These are phyloP conservation scores for Coniochaeta ligniaria DNA, from an alignment of 2,329 filamentous ascomycete species.

Conservation along the genomic window DNA sequence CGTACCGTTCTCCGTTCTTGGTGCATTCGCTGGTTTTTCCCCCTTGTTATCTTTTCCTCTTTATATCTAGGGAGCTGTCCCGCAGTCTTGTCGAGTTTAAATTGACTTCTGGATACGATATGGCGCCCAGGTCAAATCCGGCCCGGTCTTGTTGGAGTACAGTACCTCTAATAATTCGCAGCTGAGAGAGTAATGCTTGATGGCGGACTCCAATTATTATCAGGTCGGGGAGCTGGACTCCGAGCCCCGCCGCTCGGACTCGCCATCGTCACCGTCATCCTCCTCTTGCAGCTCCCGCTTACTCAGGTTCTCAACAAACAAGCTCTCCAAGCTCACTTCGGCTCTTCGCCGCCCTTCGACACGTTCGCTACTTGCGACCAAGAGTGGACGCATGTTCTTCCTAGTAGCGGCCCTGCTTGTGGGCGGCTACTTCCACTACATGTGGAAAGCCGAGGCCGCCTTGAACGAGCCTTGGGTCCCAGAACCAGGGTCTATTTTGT, in stretches of 20 bases:
- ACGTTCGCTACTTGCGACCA: slow-evolving; percentile 2
- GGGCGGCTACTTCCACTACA: slow-evolving; percentile 31
- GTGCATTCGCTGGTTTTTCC: not conserved
- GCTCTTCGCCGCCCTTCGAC: not conserved
- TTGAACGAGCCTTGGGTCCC: slow-evolving; percentile 40
- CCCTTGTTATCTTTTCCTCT: too few species aligned
- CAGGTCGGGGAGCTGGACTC: not conserved
- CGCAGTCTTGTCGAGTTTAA: not conserved
- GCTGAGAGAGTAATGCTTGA: not conserved
- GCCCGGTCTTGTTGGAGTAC: too few species aligned
- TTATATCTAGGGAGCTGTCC: too few species aligned
- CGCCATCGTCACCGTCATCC: not conserved
- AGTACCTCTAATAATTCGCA: not conserved
- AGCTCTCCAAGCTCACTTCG: not conserved
- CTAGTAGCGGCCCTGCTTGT: slow-evolving; percentile 26
- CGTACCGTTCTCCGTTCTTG: not conserved
- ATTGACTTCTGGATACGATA: not conserved
- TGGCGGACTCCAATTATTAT: not conserved
- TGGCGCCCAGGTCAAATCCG: not conserved
- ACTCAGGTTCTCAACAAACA: not conserved
- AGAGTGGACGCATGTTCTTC: slow-evolving; percentile 26
- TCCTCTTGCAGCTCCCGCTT: not conserved
- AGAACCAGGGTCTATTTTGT: slow-evolving; percentile 36
- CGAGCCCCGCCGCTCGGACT: not conserved
- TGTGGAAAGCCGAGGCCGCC: slow-evolving; percentile 36